A percentile compares a stretch with the other conserved stretches of the same genome.
phyloP scores from a whole-genome alignment of 2,329 filamentous ascomycete genomes.

The Epichloe festucae region DNA sequence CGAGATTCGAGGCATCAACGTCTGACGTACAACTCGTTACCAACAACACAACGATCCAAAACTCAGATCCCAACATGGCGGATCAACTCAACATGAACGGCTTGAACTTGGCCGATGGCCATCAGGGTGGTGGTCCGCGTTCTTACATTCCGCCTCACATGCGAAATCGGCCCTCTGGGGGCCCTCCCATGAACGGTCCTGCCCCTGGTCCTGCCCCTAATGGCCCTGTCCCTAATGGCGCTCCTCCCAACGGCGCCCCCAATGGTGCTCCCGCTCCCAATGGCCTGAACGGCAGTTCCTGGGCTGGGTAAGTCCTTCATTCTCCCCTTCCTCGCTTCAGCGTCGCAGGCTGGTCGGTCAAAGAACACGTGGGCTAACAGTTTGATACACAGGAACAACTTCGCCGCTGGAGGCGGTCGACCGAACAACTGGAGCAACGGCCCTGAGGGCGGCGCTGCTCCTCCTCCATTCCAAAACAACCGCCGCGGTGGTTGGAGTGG shows the following conservation, averaged over 20 bases:
- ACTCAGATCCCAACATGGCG: slow-evolving; percentile 48
- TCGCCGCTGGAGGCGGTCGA: slow-evolving; percentile 15
- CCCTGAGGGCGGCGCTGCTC: slow-evolving; percentile 6
- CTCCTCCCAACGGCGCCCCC: slow-evolving; percentile 13
- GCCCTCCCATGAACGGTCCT: slow-evolving; percentile 8
- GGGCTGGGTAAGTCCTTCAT: slow-evolving; percentile 33
- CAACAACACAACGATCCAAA: neutral
- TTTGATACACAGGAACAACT: slow-evolving; percentile 3
- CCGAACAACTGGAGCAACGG: slow-evolving; percentile 23
- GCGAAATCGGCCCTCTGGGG: slow-evolving; percentile 37
- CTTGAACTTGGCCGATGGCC: slow-evolving; percentile 46
- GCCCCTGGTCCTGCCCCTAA: slow-evolving; percentile 27
- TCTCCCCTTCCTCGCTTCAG: neutral
- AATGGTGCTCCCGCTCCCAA: slow-evolving; percentile 11
- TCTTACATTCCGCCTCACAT: slow-evolving; percentile 83
- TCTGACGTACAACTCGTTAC: neutral
- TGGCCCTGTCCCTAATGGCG: slow-evolving; percentile 10
- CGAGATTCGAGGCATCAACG: neutral
- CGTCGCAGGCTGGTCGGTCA: neutral
- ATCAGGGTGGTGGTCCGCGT: slow-evolving; percentile 25
- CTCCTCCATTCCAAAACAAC: slow-evolving; percentile 13
- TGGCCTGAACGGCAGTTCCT: slow-evolving; percentile 36
- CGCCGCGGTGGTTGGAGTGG: slow-evolving; percentile 21
- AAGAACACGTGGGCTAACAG: neutral
- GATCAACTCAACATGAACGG: slow-evolving; percentile 74